Conservation (phyloP, 306 rosid genomes). For the Echinosophora koreensis region DNA sequence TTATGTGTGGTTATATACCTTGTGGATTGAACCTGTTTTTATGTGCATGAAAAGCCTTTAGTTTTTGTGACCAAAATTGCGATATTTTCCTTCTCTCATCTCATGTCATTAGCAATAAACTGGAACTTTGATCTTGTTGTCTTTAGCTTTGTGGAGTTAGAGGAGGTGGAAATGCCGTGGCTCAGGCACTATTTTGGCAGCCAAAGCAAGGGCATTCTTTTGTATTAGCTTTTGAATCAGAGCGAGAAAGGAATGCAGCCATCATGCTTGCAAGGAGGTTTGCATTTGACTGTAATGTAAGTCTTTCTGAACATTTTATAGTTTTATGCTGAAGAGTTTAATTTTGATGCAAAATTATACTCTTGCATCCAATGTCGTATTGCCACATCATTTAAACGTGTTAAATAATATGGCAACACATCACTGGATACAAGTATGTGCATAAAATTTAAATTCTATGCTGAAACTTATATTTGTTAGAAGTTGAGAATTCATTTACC, state of each 20-base stretch:
- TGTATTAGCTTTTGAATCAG: slow-evolving; percentile 91
- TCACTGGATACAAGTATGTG: background rate
- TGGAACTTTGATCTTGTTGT: slow-evolving; percentile 28
- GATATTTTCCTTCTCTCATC: background rate
- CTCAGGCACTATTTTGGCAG: slow-evolving; percentile 96
- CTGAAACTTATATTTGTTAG: background rate
- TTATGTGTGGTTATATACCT: background rate
- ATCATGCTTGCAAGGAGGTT: slow-evolving; percentile 98
- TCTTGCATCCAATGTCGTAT: too few species aligned
- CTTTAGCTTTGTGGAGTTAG: slow-evolving; percentile 92
- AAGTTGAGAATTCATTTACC: background rate
- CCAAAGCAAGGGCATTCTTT: slow-evolving; percentile 82
- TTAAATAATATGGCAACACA: too few species aligned
- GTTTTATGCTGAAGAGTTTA: background rate
- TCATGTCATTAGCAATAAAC: background rate
- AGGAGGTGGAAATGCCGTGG: slow-evolving; percentile 95
- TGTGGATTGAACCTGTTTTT: background rate
- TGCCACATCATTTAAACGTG: too few species aligned
- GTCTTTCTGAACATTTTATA: slow-evolving; percentile 46
- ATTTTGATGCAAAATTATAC: too few species aligned
- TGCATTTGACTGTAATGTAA: slow-evolving; percentile 95
- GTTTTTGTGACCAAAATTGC: background rate
- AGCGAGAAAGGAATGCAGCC: slow-evolving; percentile 93
- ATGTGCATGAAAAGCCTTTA: background rate
- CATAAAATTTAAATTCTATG: background rate